Percentiles rank a stretch among this genome's conserved stretches.
These are phyloP conservation scores for Rosa multiflora DNA, from an alignment of 306 rosid genomes.

Conservation along the genomic window DNA sequence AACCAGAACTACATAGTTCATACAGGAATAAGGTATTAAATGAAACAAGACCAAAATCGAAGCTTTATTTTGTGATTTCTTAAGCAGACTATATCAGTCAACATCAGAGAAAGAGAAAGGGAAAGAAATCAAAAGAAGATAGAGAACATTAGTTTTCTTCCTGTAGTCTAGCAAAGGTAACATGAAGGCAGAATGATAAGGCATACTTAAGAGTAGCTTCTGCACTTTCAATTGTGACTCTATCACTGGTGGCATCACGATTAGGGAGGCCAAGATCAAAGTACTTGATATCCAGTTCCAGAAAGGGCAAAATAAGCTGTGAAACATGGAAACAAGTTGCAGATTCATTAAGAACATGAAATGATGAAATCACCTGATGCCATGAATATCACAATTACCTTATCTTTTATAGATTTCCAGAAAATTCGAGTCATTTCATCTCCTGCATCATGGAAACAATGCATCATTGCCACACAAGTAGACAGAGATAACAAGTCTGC, in stretches of 20 bases:
- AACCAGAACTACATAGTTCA: background rate
- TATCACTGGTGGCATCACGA: slow-evolving; percentile 86
- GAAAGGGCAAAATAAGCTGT: slow-evolving; percentile 80
- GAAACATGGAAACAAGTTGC: slow-evolving; percentile 21
- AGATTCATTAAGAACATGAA: slow-evolving; percentile 6
- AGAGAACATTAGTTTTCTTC: background rate
- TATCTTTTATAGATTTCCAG: slow-evolving; percentile 83
- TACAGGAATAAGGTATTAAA: background rate
- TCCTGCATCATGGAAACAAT: slow-evolving; percentile 48
- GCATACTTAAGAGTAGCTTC: slow-evolving; percentile 94
- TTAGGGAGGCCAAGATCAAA: slow-evolving; percentile 86
- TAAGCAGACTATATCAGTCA: background rate
- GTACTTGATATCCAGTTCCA: slow-evolving; percentile 95
- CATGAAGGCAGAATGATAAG: background rate
- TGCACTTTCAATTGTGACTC: slow-evolving; percentile 92
- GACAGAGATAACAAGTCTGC: background rate
- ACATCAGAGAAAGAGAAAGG: background rate
- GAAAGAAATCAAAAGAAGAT: background rate
- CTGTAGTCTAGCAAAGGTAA: background rate
- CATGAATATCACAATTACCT: slow-evolving; percentile 35
- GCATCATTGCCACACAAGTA: slow-evolving; percentile 18
- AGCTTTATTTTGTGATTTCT: background rate
- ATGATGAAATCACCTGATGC: background rate
- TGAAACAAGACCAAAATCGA: background rate
- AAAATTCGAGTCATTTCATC: slow-evolving; percentile 97